A percentile compares a stretch with the other conserved stretches of the same genome.
Conservation (phyloP, 2,329 filamentous ascomycete genomes). For the Apiospora phragmitis region DNA sequence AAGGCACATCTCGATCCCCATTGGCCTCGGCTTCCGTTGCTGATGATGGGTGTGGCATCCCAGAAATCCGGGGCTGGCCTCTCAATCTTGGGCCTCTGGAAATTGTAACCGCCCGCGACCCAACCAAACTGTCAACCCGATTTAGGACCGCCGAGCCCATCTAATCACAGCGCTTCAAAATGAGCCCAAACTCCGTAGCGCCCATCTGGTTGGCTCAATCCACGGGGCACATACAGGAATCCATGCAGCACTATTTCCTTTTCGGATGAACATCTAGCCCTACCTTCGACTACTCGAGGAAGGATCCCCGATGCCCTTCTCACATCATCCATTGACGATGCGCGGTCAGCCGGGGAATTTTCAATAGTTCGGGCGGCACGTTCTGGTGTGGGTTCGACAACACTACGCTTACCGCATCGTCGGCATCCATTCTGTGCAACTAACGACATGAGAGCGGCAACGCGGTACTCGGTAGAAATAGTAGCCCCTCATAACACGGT, state of each 20-base stretch:
- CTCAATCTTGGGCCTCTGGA: not conserved
- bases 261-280: not conserved
- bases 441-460: not conserved
- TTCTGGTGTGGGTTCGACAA: constrained; percentile 12
- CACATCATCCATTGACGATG: constrained; percentile 1
- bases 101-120: constrained; percentile 9
- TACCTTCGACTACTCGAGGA: not conserved
- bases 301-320: not conserved
- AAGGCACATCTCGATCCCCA: not conserved
- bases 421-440: not conserved
- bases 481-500: not conserved
- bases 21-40: not conserved
- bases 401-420: not conserved
- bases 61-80: not conserved
- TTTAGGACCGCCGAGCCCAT: not conserved
- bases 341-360: constrained; percentile 15
- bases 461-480: not conserved
- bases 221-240: not conserved
- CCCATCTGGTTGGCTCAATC: constrained; percentile 9
- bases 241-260: not conserved
- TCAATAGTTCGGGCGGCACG: constrained; percentile 15
- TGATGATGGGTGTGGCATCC: not conserved
- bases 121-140: constrained; percentile 12
- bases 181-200: not conserved
- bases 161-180: constrained; percentile 16